Evolutionary conservation across 169 alveolate species (phyloP), one percentile per base, ranked within the genome.

Genomic region (Sarcocystis neurona): DNA sequence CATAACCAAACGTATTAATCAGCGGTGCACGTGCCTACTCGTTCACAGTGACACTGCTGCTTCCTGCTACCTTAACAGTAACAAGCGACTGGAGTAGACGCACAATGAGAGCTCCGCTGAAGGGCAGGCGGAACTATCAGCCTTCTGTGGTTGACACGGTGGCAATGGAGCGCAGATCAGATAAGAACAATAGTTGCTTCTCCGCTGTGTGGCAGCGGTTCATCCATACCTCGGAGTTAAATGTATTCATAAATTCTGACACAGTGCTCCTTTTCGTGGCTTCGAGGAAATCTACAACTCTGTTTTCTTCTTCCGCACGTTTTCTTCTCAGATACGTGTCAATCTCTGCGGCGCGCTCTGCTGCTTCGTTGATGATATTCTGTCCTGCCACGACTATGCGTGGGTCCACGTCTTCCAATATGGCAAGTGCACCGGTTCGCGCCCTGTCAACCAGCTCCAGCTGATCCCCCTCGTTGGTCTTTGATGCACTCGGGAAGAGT

Each of bases 381-480:
- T 39, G 39, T 18, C 56, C 43, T 18, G 46, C 82, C 15, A 27
- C 6, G n/a, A 72, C 56, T 12, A 72, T 72, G 20, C 82, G 48
- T 6, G 82, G 82, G 34, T 72, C 82, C 39, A 72, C 82, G 2
- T 39, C 82, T 32, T 72, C 20, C 82, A 72, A 39, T 32, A 72
- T 27, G 8, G 37, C 34, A 10, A 72, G 56, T 2, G 56, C 82
- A 20, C 82, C 82, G 8, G 41, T 56, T 32, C 82, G 48, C n/a
- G 82, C 82, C 0, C 37, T 44, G n/a, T 32, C 82, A n/a, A n/a
- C n/a, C n/a, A n/a, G n/a, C n/a, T n/a, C n/a, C n/a, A n/a, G n/a
- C 43, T 44, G 37, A 39, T 72, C 34, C 56, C 58, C 82, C 39
- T 72, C 82, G 10, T 72, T 20, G 30, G 48, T 56, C 82, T 72